Evolutionary conservation across 805 yeast species (phyloP).

Genomic region (Candida ortonii): DNA sequence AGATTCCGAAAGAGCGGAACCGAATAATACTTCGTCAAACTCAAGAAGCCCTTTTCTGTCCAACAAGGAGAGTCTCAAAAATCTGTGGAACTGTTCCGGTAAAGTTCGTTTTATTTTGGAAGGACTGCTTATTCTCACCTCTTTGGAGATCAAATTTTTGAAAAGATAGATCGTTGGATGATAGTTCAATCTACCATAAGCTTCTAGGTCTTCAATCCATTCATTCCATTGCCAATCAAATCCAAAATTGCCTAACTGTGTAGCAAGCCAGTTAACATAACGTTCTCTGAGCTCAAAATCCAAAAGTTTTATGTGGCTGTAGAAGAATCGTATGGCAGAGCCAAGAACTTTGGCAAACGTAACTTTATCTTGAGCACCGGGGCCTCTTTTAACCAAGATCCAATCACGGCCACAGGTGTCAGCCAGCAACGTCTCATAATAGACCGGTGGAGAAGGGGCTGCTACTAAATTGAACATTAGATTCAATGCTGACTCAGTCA

Average conservation of each 20-base stretch:
- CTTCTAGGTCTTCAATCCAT: constrained; percentile 68
- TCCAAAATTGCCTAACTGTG: constrained; percentile 89
- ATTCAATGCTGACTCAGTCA: constrained; percentile 76
- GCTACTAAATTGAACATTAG: constrained; percentile 74
- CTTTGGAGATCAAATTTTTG: constrained; percentile 76
- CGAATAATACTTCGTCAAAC: constrained; percentile 38
- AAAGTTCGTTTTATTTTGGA: constrained; percentile 70
- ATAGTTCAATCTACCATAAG: constrained; percentile 43
- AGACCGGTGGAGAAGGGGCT: constrained; percentile 64
- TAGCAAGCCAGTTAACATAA: constrained; percentile 86
- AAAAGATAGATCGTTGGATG: constrained; percentile 77
- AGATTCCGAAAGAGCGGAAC: constrained; percentile 25
- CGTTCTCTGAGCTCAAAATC: constrained; percentile 76
- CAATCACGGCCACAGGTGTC: constrained; percentile 85
- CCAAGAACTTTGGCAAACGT: constrained; percentile 93
- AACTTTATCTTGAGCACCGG: constrained; percentile 29
- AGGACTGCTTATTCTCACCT: constrained; percentile 76
- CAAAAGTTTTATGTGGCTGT: constrained; percentile 58
- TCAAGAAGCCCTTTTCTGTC: constrained; percentile 33
- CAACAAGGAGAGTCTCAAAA: constrained; percentile 44
- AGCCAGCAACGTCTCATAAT: constrained; percentile 79
- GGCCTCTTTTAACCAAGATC: constrained; percentile 33
- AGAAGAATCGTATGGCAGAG: constrained; percentile 81
- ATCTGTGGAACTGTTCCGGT: constrained; percentile 52
- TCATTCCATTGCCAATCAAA: constrained; percentile 98